Base-by-base conservation (phyloP, 139 green algal species). In the Edaphochlamys debaryana region DNA sequence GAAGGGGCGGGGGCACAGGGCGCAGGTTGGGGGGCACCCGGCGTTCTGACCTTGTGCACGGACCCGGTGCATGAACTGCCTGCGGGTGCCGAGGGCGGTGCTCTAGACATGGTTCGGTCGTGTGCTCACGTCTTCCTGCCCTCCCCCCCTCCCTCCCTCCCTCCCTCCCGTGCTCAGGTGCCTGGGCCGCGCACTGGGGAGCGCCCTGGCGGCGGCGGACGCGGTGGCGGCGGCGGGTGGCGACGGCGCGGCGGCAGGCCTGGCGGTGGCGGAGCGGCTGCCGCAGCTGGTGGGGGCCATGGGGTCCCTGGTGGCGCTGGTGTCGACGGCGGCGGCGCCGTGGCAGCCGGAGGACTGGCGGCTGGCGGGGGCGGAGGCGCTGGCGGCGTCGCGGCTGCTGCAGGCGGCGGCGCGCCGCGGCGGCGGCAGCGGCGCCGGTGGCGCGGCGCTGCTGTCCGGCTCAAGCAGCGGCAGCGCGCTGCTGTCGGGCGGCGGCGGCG, bases 331-430 rank as follows among this genome's bases (percentile, higher is more conserved):
- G 34, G 41, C 56, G 76, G 20, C 80, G 63, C 79, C 88, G 0
- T 56, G 42, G 52, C 87, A 95, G 85, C 84, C 92, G 36, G 85
- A 90, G 20, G 84, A 91, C 25, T 58, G 94, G 42, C 91, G 94
- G 6, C 32, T 78, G 42, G 94, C 91, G n/a, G 91, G 87, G 19
- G 91, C 73, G 20, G 56, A 86, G 4, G 89, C 92, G 29, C 86
- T 96, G 64, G 73, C 78, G 11, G 62, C 86, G 30, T 91, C 88
- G 23, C 84, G 76, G 54, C 45, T 92, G 30, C 75, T 94, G 66
- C 66, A 64, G 67, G 78, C 70, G 7, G 75, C 40, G 27, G 40
- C 81, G 2, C 58, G 81, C 45, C 41, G n/a, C n/a, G 38, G 60
- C 60, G 29, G 23, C 56, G 34, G 32, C 73, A 4, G 52, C 23